Evolutionary conservation across 169 alveolate genomes (phyloP).

Genomic region (Plasmodium berghei): DNA sequence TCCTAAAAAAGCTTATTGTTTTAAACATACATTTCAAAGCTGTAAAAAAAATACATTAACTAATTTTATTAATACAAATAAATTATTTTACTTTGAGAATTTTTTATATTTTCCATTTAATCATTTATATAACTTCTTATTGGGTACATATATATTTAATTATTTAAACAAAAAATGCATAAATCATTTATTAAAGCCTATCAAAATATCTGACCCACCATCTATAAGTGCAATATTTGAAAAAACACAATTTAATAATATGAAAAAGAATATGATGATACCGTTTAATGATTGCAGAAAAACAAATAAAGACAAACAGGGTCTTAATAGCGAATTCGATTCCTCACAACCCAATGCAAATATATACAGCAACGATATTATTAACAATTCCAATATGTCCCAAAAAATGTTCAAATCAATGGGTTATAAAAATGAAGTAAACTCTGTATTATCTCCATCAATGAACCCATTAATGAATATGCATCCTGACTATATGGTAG

Average conservation of each 20-base stretch:
- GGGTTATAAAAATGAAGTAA: too few relatives aligned
- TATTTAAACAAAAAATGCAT: conserved; percentile 36
- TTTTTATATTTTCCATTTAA: conserved; percentile 48
- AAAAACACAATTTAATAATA: conserved; percentile 48
- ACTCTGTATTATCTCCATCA: too few relatives aligned
- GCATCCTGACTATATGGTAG: too few relatives aligned
- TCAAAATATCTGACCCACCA: conserved; percentile 47
- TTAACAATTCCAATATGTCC: conserved; percentile 1
- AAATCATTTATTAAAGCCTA: conserved; percentile 54
- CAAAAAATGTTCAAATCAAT: conserved; percentile 16
- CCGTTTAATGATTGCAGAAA: conserved; percentile 32
- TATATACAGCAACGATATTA: not conserved
- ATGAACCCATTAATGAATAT: too few relatives aligned
- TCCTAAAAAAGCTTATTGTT: conserved; percentile 72
- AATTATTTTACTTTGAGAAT: conserved; percentile 60
- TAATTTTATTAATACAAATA: conserved; percentile 71
- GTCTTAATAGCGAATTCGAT: conserved; percentile 5
- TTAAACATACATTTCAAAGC: conserved; percentile 69
- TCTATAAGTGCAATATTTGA: conserved; percentile 42
- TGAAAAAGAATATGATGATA: conserved; percentile 15
- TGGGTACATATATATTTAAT: conserved; percentile 68
- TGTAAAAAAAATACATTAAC: conserved; percentile 36
- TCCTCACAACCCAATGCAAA: not conserved
- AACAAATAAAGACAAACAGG: conserved; percentile 18
- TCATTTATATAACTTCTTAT: conserved; percentile 52